Base-by-base conservation (phyloP, 441 rosid genomes). In the Aleurites moluccanus region DNA sequence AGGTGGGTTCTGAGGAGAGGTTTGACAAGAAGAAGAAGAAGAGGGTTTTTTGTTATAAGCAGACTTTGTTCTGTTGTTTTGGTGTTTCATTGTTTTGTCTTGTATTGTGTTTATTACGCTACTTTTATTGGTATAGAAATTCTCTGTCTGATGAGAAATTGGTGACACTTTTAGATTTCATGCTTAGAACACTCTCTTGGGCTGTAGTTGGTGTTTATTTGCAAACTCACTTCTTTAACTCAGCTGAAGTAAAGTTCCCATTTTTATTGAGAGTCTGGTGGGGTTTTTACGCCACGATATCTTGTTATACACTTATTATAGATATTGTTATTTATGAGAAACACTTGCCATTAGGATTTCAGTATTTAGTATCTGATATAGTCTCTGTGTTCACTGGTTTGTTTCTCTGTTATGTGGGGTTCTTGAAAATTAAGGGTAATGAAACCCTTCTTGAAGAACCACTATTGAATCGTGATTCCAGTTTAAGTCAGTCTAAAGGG, bases 231-330 rank as follows among this genome's bases (percentile, higher is more conserved):
- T 67, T 67, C 70, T 71, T 70, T 27, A 67, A 64, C 65, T 78
- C 79, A 20, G 68, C 50, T 35, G 79, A 69, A 20, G 77, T 53
- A 14, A 84, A 61, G 75, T 79, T 85, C 78, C 86, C 85, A 3
- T 15, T 83, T 38, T 60, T 79, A 57, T 85, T 87, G 81, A 86
- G 88, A 76, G 79, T 85, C 69, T 89, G 94, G 91, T 87, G 86
- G 92, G 83, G 79, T 30, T 80, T 84, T 28, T 88, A 80, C 79
- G 64, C 81, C 28, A 75, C 77, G 53, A 25, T 83, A 67, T 87
- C 88, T 63, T 83, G 88, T 83, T 84, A 77, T 79, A 69, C 83
- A 66, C 80, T 88, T 69, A 81, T 80, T 76, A 57, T 83, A 64
- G 90, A 86, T 79, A 15, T 81, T 33, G 65, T 84, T 80, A 66